Evolutionary conservation across 306 rosid genomes (phyloP), one percentile per base, ranked within the genome.

Genomic region (Styphnolobium japonicum): DNA sequence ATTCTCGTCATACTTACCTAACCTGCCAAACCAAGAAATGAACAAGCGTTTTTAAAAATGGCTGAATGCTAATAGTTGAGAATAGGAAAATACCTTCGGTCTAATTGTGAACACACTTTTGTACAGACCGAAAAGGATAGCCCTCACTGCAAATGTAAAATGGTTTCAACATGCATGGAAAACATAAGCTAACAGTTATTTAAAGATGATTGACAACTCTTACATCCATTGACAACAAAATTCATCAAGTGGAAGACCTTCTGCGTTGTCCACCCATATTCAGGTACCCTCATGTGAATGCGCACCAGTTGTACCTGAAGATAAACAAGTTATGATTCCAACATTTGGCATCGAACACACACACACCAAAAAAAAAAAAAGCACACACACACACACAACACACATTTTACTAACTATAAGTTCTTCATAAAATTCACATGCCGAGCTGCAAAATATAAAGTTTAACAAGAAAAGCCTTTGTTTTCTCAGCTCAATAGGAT

Each of bases 211-310:
- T 39, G 71, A 74, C 16, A 52, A 53, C 53, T 25, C 86, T 87
- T 86, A 90, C 97, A 58, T 85, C 90, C 95, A 75, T 87, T 90
- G 77, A 90, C 93, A 67, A 87, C 11, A 76, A 89, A 88, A 84
- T 87, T 92, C 97, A 92, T 88, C 84, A 90, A 85, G 84, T 92
- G 97, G 84, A 92, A 92, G 83, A 84, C 87, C 85, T 89, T 92
- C 81, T 92, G 95, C 4, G 92, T 92, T 64, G 97, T 92, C 93
- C 95, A 92, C 16, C 92, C 97, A 82, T 80, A 90, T 77, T 90
- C 97, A 7, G 90, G 93, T 4, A 92, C 90, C 85, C 95, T 87
- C 73, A 80, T 53, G 55, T 92, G 93, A 88, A 92, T 90, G 5
- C 97, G 85, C 43, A 89, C 67, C 48, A 92, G 66, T 90, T 92